Evolutionary conservation across 2,329 filamentous ascomycete genomes (phyloP).

Genomic region (Colletotrichum truncatum): DNA sequence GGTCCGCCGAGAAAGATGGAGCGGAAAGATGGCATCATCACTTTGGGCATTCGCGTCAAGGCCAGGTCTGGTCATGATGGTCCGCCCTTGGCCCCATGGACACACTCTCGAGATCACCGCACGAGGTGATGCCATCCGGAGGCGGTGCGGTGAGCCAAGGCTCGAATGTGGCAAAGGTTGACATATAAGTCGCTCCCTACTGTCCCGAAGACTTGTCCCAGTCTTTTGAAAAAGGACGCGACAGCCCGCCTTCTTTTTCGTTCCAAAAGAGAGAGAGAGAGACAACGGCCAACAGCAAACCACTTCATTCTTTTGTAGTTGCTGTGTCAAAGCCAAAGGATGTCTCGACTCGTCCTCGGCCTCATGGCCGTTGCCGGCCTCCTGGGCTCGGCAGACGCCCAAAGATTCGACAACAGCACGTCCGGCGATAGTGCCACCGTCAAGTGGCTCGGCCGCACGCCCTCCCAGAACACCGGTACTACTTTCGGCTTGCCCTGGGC

Average conservation of each 20-base stretch:
- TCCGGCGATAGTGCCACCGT: slow-evolving; percentile 34
- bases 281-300: neutral
- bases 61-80: neutral
- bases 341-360: slow-evolving; percentile 22
- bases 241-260: neutral
- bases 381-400: slow-evolving; percentile 20
- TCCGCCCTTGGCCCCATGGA: neutral
- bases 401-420: slow-evolving; percentile 19
- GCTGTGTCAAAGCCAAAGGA: neutral
- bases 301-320: neutral
- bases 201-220: slow-evolving; percentile 8
- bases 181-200: neutral
- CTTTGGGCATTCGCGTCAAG: neutral
- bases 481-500: slow-evolving; percentile 57
- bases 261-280: too few species aligned
- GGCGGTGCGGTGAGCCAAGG: slow-evolving; percentile 6
- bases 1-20: slow-evolving; percentile 4
- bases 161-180: neutral
- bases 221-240: neutral
- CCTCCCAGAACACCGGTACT: slow-evolving; percentile 43
- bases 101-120: neutral
- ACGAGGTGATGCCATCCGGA: slow-evolving; percentile 19
- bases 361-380: slow-evolving; percentile 27
- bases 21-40: slow-evolving; percentile 16
- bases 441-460: slow-evolving; percentile 51